Evolutionary conservation across 1,139 yeast species (phyloP).

Genomic region (Yarrowia galli): DNA sequence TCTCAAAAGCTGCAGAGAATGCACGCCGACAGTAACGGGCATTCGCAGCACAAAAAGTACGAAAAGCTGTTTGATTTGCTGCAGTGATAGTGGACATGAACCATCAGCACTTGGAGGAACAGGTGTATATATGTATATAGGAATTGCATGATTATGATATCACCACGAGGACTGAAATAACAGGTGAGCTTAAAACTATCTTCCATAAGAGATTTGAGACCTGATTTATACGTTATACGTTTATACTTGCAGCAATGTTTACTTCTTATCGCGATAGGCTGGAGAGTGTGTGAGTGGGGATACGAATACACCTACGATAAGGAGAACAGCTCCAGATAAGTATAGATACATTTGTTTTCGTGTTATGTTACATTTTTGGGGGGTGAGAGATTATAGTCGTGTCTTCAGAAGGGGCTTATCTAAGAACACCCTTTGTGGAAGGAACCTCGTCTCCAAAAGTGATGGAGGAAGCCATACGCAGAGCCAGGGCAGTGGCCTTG

Average conservation of each 20-base stretch:
- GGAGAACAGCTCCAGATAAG: no score
- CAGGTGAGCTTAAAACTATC: slow-evolving; percentile 1
- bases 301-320: background rate
- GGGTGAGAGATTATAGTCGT: background rate
- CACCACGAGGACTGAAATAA: background rate
- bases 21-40: slow-evolving; percentile 15
- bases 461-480: slow-evolving; percentile 80
- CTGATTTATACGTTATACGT: no score
- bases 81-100: background rate
- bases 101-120: background rate
- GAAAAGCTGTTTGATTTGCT: slow-evolving; percentile 28
- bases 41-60: slow-evolving; percentile 15
- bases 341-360: background rate
- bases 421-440: slow-evolving; percentile 90
- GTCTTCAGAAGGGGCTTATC: slow-evolving; percentile 1
- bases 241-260: slow-evolving; percentile 11
- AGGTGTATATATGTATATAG: slow-evolving; percentile 22
- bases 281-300: background rate
- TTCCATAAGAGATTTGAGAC: slow-evolving; percentile 1
- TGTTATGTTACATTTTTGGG: slow-evolving; percentile 15
- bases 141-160: slow-evolving; percentile 12
- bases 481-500: slow-evolving; percentile 92
- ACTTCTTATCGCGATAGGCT: slow-evolving; percentile 4
- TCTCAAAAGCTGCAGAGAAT: slow-evolving; percentile 33
- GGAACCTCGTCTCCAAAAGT: slow-evolving; percentile 93